Conservation (phyloP, 2,329 filamentous ascomycete species). For the Trichoderma polysporum region DNA sequence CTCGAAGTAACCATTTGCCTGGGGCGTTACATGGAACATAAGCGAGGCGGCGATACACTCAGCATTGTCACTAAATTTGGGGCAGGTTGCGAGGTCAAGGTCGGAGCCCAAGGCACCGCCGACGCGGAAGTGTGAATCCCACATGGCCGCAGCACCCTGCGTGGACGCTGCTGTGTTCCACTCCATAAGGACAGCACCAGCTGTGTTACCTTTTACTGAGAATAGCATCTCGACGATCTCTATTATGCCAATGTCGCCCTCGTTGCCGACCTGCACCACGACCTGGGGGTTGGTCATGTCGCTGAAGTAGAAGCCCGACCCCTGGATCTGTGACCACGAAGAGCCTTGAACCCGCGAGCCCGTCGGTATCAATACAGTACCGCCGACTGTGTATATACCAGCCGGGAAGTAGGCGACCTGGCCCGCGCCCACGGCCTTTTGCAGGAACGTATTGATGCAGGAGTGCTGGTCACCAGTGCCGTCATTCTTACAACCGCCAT, state of each 20-base stretch:
- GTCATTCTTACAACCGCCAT: background rate
- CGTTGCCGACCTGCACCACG: background rate
- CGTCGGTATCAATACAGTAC: background rate
- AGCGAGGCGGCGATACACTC: slow-evolving; percentile 61
- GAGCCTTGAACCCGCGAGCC: too few relatives aligned
- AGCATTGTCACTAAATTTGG: slow-evolving; percentile 43
- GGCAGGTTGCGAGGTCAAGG: slow-evolving; percentile 61
- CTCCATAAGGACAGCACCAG: slow-evolving; percentile 67
- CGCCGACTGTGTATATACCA: slow-evolving; percentile 40
- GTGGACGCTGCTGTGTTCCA: slow-evolving; percentile 49
- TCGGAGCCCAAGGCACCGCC: slow-evolving; percentile 68
- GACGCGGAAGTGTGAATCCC: slow-evolving; percentile 69
- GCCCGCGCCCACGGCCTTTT: background rate
- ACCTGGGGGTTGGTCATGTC: background rate
- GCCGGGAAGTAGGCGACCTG: background rate
- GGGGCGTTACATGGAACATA: slow-evolving; percentile 43
- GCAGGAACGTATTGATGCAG: background rate
- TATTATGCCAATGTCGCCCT: slow-evolving; percentile 37
- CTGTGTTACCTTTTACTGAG: slow-evolving; percentile 61
- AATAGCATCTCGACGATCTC: slow-evolving; percentile 71
- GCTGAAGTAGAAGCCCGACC: too few relatives aligned
- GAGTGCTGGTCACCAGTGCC: background rate
- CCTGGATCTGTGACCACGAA: too few relatives aligned
- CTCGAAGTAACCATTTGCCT: slow-evolving; percentile 48
- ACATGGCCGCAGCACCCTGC: slow-evolving; percentile 30